Conservation (phyloP, 495 filamentous ascomycete species). For the Melanomma pulvis-pyrius region DNA sequence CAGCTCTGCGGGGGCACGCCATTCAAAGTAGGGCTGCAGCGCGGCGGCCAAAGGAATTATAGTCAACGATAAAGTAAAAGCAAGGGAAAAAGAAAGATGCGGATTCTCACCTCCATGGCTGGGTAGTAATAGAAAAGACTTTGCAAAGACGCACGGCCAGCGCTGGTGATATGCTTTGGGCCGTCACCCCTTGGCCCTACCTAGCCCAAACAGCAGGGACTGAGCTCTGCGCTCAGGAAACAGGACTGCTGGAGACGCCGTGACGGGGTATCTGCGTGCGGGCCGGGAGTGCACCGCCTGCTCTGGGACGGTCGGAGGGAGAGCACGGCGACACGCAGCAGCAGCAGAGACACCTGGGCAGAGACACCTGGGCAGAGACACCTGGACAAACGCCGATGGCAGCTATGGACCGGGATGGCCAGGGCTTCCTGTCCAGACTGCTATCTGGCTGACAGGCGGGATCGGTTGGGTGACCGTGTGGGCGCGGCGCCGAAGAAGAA, state of each 20-base stretch:
- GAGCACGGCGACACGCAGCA: conserved; percentile 17
- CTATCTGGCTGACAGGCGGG: conserved; percentile 33
- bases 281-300: conserved; percentile 6
- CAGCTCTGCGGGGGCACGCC: conserved; percentile 8
- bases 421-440: not conserved
- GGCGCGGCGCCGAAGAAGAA: conserved; percentile 28
- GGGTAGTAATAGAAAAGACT: conserved; percentile 26
- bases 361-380: too few species aligned
- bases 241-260: not conserved
- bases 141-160: conserved; percentile 25
- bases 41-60: conserved; percentile 14
- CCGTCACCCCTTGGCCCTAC: conserved; percentile 30
- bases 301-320: conserved; percentile 15
- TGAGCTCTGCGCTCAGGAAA: not conserved
- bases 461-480: conserved; percentile 26
- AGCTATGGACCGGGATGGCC: conserved; percentile 26
- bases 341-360: too few species aligned
- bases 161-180: conserved; percentile 35
- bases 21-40: conserved; percentile 17
- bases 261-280: conserved; percentile 20
- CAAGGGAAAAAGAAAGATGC: conserved; percentile 17
- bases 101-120: conserved; percentile 35
- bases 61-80: conserved; percentile 1
- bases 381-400: not conserved
- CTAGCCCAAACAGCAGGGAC: conserved; percentile 18